Evolutionary conservation across 73 alveolate genomes (phyloP).

Genomic region (Paramecium bursaria): DNA sequence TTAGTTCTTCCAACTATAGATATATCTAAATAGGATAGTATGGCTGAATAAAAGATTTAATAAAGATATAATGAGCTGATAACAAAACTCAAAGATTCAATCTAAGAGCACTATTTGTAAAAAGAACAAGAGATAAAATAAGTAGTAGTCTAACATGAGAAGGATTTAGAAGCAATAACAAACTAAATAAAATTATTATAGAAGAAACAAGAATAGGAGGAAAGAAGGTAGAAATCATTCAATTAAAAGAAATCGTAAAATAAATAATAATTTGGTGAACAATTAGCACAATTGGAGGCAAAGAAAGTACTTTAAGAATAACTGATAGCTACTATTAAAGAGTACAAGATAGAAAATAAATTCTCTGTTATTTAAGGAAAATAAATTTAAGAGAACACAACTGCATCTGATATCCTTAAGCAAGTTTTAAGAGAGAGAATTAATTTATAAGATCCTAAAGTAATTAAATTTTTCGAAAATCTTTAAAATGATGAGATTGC

Average conservation of each 20-base stretch:
- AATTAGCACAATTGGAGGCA: not conserved
- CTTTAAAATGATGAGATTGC: no score
- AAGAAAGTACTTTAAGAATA: no score
- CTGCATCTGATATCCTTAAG: not conserved
- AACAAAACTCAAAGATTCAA: constrained; percentile 44
- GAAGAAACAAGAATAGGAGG: constrained; percentile 37
- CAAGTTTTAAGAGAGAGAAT: not conserved
- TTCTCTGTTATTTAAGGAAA: constrained; percentile 2
- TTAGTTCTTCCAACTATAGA: constrained; percentile 26
- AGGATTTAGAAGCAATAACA: not conserved
- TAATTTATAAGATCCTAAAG: not conserved
- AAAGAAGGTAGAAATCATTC: constrained; percentile 44
- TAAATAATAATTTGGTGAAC: not conserved
- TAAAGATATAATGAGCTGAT: constrained; percentile 52
- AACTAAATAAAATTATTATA: constrained; percentile 17
- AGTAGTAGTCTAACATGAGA: not conserved
- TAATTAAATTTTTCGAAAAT: no score
- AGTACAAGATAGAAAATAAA: constrained; percentile 32
- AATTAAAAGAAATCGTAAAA: constrained; percentile 46
- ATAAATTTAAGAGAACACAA: not conserved
- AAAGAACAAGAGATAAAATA: constrained; percentile 22
- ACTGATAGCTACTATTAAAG: no score
- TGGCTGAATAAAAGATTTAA: constrained; percentile 70
- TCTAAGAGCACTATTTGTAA: not conserved
- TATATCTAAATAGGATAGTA: constrained; percentile 56